These are phyloP conservation scores for Epichloe gansuensis DNA, from an alignment of 2,329 filamentous ascomycete genomes.

Conservation along the genomic window DNA sequence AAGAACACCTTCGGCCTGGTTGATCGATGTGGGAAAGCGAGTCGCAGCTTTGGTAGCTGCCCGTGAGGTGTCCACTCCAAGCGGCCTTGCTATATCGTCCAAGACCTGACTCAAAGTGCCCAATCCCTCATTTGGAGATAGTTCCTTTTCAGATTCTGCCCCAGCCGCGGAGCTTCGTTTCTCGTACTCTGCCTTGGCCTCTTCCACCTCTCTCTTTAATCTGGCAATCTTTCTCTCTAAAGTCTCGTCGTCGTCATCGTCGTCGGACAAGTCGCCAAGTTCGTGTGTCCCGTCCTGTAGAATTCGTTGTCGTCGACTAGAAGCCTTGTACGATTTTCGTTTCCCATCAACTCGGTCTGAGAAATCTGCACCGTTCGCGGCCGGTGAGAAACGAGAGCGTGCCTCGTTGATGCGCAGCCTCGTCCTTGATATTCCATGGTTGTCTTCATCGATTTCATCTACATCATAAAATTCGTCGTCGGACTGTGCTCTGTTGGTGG, in stretches of 20 bases:
- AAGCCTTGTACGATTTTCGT: slow-evolving; percentile 70
- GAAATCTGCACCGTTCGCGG: slow-evolving; percentile 69
- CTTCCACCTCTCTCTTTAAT: slow-evolving; percentile 70
- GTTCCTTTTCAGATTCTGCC: slow-evolving; percentile 36
- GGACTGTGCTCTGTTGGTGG: slow-evolving; percentile 41
- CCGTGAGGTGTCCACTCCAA: slow-evolving; percentile 7
- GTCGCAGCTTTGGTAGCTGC: slow-evolving; percentile 7
- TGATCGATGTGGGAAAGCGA: slow-evolving; percentile 6
- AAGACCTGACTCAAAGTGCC: slow-evolving; percentile 60
- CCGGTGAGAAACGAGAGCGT: slow-evolving; percentile 64
- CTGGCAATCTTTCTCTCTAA: slow-evolving; percentile 70
- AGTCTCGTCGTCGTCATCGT: slow-evolving; percentile 60
- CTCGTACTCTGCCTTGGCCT: slow-evolving; percentile 51
- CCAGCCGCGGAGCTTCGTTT: slow-evolving; percentile 38
- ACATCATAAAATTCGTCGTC: slow-evolving; percentile 53
- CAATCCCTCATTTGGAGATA: slow-evolving; percentile 26
- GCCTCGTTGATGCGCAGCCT: slow-evolving; percentile 68
- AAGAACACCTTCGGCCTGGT: slow-evolving; percentile 12
- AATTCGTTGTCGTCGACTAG: slow-evolving; percentile 53
- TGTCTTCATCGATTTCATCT: slow-evolving; percentile 50
- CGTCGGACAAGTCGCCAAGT: slow-evolving; percentile 64
- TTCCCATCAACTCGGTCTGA: slow-evolving; percentile 78
- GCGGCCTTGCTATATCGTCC: slow-evolving; percentile 44
- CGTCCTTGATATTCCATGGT: slow-evolving; percentile 59
- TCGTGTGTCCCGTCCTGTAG: slow-evolving; percentile 53